A percentile compares a stretch with the other conserved stretches of the same genome.
Conservation (phyloP, 768 basidiomycete species). For the Mycena haematopus region DNA sequence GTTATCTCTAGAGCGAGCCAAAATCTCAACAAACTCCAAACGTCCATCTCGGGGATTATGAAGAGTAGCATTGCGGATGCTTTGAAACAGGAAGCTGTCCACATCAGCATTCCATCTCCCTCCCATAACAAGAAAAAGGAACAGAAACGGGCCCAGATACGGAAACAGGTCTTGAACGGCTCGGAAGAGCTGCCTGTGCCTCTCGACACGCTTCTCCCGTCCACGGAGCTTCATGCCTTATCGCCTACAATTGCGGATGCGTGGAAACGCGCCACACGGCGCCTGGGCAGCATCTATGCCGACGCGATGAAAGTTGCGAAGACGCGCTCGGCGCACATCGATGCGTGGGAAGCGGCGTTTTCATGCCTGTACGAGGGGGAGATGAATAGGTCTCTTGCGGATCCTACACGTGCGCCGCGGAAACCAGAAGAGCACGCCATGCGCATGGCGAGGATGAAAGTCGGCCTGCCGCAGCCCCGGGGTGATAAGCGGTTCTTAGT, state of each 20-base stretch:
- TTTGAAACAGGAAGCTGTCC: conserved; percentile 28
- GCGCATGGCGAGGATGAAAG: conserved; percentile 53
- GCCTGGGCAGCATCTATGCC: conserved; percentile 47
- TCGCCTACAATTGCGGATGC: conserved; percentile 36
- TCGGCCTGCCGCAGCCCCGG: conserved; percentile 63
- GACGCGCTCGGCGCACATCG: conserved; percentile 59
- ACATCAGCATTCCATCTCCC: conserved; percentile 25
- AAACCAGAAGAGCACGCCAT: conserved; percentile 57
- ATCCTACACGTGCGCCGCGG: conserved; percentile 45
- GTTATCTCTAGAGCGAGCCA: conserved; percentile 58
- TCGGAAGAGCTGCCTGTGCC: conserved; percentile 33
- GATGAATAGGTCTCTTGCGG: conserved; percentile 38
- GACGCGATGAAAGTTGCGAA: conserved; percentile 46
- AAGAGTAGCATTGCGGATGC: conserved; percentile 22
- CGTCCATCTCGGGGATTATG: conserved; percentile 37
- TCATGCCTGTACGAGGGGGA: conserved; percentile 58
- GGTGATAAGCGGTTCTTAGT: conserved; percentile 66
- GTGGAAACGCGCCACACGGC: conserved; percentile 49
- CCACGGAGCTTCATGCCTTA: conserved; percentile 37
- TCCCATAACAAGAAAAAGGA: conserved; percentile 15
- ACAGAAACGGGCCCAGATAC: conserved; percentile 19
- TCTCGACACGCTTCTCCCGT: conserved; percentile 37
- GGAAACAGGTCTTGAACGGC: conserved; percentile 7
- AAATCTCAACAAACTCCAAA: conserved; percentile 42
- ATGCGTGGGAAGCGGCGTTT: conserved; percentile 68